These are phyloP conservation scores for Acrodontium crateriforme DNA, from an alignment of 2,329 filamentous ascomycete species.

Conservation along the genomic window DNA sequence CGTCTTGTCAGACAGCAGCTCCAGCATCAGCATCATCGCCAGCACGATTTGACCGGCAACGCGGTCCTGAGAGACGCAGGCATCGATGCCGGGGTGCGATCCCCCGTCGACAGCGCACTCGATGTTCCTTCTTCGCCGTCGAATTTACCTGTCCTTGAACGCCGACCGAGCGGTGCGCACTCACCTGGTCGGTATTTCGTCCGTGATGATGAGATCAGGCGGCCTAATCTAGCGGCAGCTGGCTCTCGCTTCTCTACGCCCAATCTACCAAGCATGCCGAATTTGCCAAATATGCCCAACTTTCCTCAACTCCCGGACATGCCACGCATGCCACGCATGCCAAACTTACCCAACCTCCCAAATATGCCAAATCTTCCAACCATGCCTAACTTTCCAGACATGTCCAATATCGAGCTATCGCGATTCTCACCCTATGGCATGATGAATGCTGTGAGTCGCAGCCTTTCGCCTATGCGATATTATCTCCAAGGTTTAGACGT, in stretches of 20 bases:
- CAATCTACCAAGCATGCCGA: slow-evolving; percentile 18
- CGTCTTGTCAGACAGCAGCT: slow-evolving; percentile 17
- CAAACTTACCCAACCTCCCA: slow-evolving; percentile 16
- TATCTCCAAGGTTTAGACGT: slow-evolving; percentile 25
- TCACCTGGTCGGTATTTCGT: slow-evolving; percentile 21
- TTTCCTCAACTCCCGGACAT: slow-evolving; percentile 16
- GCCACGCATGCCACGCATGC: slow-evolving; percentile 18
- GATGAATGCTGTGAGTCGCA: slow-evolving; percentile 31
- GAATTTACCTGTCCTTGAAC: slow-evolving; percentile 2
- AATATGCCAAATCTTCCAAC: slow-evolving; percentile 18
- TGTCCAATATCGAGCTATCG: slow-evolving; percentile 21
- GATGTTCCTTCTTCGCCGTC: slow-evolving; percentile 11
- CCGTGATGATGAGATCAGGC: slow-evolving; percentile 13
- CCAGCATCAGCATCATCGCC: slow-evolving; percentile 12
- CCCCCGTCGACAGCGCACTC: slow-evolving; percentile 8
- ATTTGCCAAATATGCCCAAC: slow-evolving; percentile 19
- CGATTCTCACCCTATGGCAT: slow-evolving; percentile 33
- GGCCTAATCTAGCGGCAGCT: no score
- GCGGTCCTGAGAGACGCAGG: slow-evolving; percentile 20
- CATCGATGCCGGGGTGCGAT: slow-evolving; percentile 15
- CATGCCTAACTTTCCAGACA: slow-evolving; percentile 11
- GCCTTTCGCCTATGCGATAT: slow-evolving; percentile 31
- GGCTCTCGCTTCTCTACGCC: slow-evolving; percentile 14
- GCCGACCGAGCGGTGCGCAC: slow-evolving; percentile 11
- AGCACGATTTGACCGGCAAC: slow-evolving; percentile 23